Base-by-base conservation (phyloP, 2,329 filamentous ascomycete genomes). In the Alternaria burnsii region DNA sequence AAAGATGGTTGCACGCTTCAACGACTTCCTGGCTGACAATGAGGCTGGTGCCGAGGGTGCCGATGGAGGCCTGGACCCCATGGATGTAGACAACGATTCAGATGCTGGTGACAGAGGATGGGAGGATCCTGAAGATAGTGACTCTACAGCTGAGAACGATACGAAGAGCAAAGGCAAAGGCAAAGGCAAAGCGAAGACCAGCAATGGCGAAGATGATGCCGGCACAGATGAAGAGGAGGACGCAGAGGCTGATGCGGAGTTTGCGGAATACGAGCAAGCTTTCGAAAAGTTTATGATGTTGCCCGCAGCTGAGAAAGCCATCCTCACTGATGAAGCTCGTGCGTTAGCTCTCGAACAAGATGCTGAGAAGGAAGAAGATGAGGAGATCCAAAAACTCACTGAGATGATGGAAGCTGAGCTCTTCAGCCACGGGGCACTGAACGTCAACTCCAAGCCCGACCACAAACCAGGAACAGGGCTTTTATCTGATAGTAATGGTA, bases 1-100 rank as follows among this genome's bases (percentile, higher is more conserved):
- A 55, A 94, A 94, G 73, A 97, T 98, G 76, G 95, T 99, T 0
- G 90, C 91, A 47, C 88, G 93, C n/a, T 98, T 99, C 72, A 93
- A 97, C 73, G 84, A 91, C 12, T 98, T 99, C 70, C 79, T 99
- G 46, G 92, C 96, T 57, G 92, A 98, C 69, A 91, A 96, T 11
- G 86, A 85, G 46, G 93, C 93, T 0, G 94, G 91, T 1, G 77
- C 89, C 6, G 93, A 97, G 47, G 94, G 93, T 0, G 91, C 89
- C 0, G 88, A 92, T 60, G 78, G 92, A 26, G 53, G 26, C 4
- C 76, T 83, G 30, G 84, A 87, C 62, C 90, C 91, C 10, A 91
- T 92, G 84, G 91, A 92, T 61, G 79, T 84, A 16, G 89, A 91
- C 61, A 81, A 84, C 11, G 84, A 85, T 18, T 85, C 85, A 8